Base-by-base conservation (phyloP, 2,329 filamentous ascomycete genomes). In the Hymenoscyphus scutula region DNA sequence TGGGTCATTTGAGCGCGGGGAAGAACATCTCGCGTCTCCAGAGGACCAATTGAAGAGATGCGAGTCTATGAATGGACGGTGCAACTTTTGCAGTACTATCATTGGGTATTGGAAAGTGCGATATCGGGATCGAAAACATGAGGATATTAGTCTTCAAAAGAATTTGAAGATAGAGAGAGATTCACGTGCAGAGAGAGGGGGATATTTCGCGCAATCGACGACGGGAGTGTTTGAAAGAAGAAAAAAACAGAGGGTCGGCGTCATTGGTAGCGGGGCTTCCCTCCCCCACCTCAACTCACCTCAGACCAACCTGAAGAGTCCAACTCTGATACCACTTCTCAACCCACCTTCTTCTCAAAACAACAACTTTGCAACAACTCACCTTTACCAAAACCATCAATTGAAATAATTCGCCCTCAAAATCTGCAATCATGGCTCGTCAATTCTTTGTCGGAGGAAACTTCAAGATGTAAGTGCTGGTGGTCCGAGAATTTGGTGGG, bases 391-490 rank as follows among this genome's bases (percentile, higher is more conserved):
- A 37, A 59, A 23, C 25, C 27, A n/a, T 53, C 57, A 51, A 59
- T 37, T 53, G 27, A 32, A 30, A 29, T 25, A 23, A 5, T 17
- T 27, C 30, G 27, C 51, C 23, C 19, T 45, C 41, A 34, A 59
- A 29, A 54, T 45, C 58, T 51, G 58, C 58, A 53, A 75, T 67
- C 72, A 97, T 96, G 92, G 85, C 89, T 85, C 92, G 92, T 84
- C 90, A 92, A 84, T 97, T 96, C 85, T 96, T 97, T 79, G 91
- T 97, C 79, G 93, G 93, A 79, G 93, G 93, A 77, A 99, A 99
- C 89, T 98, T 98, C 84, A 98, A 99, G 86, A 98, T 98, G 93
- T 96, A 82, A 76, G 84, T 78, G 41, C 54, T 63, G 34, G 66
- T 37, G 34, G 34, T 64, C 54, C 30, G 53, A 29, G 19, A 45